Base-by-base conservation (phyloP, 2,329 filamentous ascomycete genomes). In the Atkinsonella texensis region DNA sequence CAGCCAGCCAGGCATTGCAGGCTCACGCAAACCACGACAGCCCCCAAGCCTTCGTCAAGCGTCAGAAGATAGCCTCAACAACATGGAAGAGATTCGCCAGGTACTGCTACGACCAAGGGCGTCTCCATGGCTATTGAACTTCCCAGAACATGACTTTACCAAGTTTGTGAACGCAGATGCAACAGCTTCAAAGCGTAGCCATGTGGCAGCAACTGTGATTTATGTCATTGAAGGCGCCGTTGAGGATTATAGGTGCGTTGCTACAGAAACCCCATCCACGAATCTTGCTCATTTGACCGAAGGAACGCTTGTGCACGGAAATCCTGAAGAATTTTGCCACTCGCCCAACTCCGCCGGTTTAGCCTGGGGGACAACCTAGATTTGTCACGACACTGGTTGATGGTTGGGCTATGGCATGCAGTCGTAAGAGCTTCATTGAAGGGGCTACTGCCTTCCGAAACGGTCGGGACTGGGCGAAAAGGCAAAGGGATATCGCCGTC, bases 371-470 rank as follows among this genome's bases (percentile, higher is more conserved):
- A 57, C 64, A 50, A 39, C 63, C 62, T n/a, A 62, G 64, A 56
- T 72, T 70, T 58, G 59, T 68, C 47, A 72, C 70, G 66, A 68
- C 63, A 18, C 56, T 63, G 52, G 18, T 69, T 12, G 52, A 54
- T 0, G 33, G 10, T 2, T 70, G 47, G 41, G 51, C 4, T 3
- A 53, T 70, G 57, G 68, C 61, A 0, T 45, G 50, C 39, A 52
- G 55, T 48, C 31, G 47, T 7, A 53, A 67, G 7, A 57, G 44
- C 4, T 71, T 69, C 51, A 48, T 58, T 18, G 15, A 63, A 52
- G 70, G 67, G 2, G 44, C 44, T 17, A 60, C 59, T n/a, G 65
- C 65, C 46, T 68, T 68, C 53, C 59, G 69, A 48, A 71, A 72
- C 59, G 57, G 59, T 1, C 58, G 40, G 17, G 40, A 43, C 40